A percentile compares a stretch with the other conserved stretches of the same genome.
Conservation (phyloP, 352 stramenopile genomes). For the Phytophthora crassamura region DNA sequence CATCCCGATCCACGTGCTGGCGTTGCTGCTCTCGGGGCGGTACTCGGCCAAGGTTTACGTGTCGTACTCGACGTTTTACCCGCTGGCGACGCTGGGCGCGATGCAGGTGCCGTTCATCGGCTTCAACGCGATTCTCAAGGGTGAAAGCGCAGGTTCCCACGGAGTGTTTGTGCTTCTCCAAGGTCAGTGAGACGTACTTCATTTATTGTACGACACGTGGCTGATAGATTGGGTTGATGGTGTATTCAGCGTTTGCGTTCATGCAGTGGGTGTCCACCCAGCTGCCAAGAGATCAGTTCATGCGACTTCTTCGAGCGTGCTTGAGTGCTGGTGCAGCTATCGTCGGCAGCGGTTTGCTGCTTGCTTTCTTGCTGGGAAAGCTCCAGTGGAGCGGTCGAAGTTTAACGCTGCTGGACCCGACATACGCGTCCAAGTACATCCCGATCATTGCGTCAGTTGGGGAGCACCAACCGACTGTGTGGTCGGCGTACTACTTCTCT, state of each 20-base stretch:
- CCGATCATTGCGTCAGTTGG: slow-evolving; percentile 95
- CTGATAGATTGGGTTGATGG: slow-evolving; percentile 23
- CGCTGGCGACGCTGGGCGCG: slow-evolving; percentile 94
- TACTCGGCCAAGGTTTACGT: slow-evolving; percentile 95
- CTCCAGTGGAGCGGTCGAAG: slow-evolving; percentile 93
- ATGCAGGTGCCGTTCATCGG: slow-evolving; percentile 99
- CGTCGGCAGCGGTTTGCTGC: slow-evolving; percentile 43
- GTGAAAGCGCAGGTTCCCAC: slow-evolving; percentile 73
- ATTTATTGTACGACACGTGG: slow-evolving; percentile 3
- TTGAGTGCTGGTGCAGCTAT: slow-evolving; percentile 44
- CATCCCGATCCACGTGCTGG: slow-evolving; percentile 95
- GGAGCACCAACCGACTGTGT: slow-evolving; percentile 95
- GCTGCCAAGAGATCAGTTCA: slow-evolving; percentile 56
- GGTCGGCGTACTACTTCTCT: slow-evolving; percentile 93
- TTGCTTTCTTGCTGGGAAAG: slow-evolving; percentile 73
- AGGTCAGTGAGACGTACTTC: slow-evolving; percentile 34
- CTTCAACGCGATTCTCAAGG: slow-evolving; percentile 94
- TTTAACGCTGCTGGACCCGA: slow-evolving; percentile 92
- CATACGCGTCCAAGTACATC: slow-evolving; percentile 95
- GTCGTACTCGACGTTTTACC: slow-evolving; percentile 98
- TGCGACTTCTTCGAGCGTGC: slow-evolving; percentile 49
- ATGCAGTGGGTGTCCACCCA: slow-evolving; percentile 58
- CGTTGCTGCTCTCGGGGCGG: slow-evolving; percentile 90
- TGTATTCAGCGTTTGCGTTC: slow-evolving; percentile 54
- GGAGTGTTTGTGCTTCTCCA: slow-evolving; percentile 96